Conservation (phyloP, 2,329 filamentous ascomycete genomes). For the Colletotrichum sp. region DNA sequence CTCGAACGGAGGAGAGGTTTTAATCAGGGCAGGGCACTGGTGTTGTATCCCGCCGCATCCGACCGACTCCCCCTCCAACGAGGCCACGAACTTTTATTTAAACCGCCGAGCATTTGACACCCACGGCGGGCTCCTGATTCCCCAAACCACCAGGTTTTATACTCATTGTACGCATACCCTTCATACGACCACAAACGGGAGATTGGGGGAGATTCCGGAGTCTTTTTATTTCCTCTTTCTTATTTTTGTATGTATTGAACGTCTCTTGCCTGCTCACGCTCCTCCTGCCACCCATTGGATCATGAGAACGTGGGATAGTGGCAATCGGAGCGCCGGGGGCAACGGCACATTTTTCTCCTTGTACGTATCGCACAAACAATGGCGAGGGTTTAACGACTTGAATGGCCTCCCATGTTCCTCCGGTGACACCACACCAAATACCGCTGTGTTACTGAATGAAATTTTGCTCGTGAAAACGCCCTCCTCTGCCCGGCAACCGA, state of each 20-base stretch:
- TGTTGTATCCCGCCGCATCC: not conserved
- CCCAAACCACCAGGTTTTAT: constrained; percentile 2
- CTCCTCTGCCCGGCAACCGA: not conserved
- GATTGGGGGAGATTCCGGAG: not conserved
- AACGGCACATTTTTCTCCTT: not conserved
- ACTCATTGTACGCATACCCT: constrained; percentile 13
- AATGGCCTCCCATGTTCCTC: not conserved
- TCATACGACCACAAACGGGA: constrained; percentile 4
- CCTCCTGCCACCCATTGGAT: not conserved
- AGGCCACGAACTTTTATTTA: constrained; percentile 3
- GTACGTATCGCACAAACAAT: constrained; percentile 8
- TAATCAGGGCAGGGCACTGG: not conserved
- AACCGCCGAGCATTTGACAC: not conserved
- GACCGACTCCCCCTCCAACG: not conserved
- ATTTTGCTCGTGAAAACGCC: not conserved
- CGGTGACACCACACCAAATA: not conserved
- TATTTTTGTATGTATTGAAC: constrained; percentile 12
- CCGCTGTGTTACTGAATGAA: not conserved
- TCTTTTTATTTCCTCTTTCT: not conserved
- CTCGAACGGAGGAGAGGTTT: not conserved
- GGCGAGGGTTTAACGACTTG: not conserved
- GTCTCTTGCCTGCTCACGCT: not conserved
- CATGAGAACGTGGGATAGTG: not conserved
- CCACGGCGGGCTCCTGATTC: constrained; percentile 10
- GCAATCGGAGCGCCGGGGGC: not conserved